Conservation (phyloP, 192 early-diverging fungal genomes). For the Backusella liffmaniae region DNA sequence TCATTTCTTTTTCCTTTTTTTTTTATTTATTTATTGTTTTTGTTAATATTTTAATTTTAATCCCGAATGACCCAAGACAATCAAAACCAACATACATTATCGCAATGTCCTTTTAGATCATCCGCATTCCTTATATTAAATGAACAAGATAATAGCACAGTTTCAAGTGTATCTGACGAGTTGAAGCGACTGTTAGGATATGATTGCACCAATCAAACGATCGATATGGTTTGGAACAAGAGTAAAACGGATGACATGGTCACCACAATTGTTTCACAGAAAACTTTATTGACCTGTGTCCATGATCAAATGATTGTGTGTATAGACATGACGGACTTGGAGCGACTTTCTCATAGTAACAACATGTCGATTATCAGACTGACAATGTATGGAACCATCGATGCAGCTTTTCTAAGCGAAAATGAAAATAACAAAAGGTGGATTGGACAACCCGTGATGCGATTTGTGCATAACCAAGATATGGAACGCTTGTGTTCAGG, state of each 20-base stretch:
- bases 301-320: conserved; percentile 10
- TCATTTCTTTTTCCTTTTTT: not conserved
- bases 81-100: conserved; percentile 7
- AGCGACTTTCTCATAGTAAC: not conserved
- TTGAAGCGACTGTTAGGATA: conserved; percentile 6
- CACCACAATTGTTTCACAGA: not conserved
- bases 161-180: not conserved
- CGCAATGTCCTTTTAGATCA: conserved; percentile 17
- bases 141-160: not conserved
- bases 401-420: conserved; percentile 18
- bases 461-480: conserved; percentile 29
- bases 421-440: not conserved
- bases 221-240: not conserved
- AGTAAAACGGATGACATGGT: conserved; percentile 7
- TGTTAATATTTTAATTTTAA: not conserved
- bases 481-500: conserved; percentile 16
- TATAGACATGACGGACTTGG: conserved; percentile 11
- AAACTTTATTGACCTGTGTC: conserved; percentile 14
- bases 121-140: conserved; percentile 10
- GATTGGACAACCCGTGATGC: conserved; percentile 29
- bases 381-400: conserved; percentile 30
- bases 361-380: conserved; percentile 19
- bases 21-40: not conserved
- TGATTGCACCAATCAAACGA: not conserved
- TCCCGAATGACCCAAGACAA: not conserved